Percentiles rank a stretch among this genome's conserved stretches.
Evolutionary conservation across 352 stramenopile genomes (phyloP).

Genomic region (Pythium sukuiense): DNA sequence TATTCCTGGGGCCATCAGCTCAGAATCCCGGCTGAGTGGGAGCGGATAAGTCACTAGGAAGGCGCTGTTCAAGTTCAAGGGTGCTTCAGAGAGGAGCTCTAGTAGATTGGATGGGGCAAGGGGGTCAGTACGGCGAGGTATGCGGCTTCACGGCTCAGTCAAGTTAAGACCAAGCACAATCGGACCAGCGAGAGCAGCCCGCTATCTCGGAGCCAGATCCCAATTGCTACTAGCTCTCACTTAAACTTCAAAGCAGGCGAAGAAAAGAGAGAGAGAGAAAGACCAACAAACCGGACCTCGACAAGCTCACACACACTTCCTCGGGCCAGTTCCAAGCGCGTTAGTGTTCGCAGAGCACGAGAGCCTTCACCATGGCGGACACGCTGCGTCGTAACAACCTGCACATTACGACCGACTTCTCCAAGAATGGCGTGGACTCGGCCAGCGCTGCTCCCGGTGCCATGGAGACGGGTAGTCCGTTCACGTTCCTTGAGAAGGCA

Average conservation of each 20-base stretch:
- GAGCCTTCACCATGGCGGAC: conserved; percentile 43
- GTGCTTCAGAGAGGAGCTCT: not conserved
- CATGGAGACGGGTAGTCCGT: conserved; percentile 34
- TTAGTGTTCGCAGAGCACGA: not conserved
- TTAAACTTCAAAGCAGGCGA: conserved; percentile 2
- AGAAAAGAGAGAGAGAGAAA: not conserved
- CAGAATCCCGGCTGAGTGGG: not conserved
- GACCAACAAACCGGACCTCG: not conserved
- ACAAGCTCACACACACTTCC: not conserved
- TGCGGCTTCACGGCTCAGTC: not conserved
- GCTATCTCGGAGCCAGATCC: not conserved
- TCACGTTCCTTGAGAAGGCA: conserved; percentile 53
- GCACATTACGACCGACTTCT: conserved; percentile 57
- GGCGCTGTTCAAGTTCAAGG: not conserved
- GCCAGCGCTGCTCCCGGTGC: conserved; percentile 16
- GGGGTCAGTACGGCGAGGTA: conserved; percentile 1
- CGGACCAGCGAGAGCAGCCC: conserved; percentile 2
- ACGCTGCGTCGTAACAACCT: conserved; percentile 47
- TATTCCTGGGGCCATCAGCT: conserved; percentile 1
- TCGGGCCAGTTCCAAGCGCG: not conserved
- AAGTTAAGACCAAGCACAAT: not conserved
- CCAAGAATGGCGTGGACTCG: conserved; percentile 21
- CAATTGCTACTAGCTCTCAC: not conserved
- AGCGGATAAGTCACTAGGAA: conserved; percentile 1
- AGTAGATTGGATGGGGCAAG: not conserved